A percentile compares a stretch with the other conserved stretches of the same genome.
Conservation (phyloP, 805 yeast species). For the Saturnispora serradocipensis region DNA sequence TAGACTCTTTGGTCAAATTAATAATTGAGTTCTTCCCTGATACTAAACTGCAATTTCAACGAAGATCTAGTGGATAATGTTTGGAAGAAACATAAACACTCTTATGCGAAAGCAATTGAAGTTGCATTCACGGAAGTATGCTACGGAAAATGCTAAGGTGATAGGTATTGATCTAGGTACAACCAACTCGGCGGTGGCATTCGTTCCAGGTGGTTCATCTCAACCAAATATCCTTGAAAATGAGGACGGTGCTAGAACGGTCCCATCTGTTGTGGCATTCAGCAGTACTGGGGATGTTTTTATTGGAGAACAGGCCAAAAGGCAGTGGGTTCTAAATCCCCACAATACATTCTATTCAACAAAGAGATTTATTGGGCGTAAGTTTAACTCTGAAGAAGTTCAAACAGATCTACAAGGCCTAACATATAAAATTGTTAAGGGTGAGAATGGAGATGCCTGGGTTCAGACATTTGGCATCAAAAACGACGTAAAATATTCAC, state of each 20-base stretch:
- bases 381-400: conserved; percentile 82
- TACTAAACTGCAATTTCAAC: background rate
- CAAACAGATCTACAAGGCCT: conserved; percentile 82
- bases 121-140: background rate
- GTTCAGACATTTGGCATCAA: conserved; percentile 50
- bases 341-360: conserved; percentile 92
- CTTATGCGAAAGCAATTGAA: background rate
- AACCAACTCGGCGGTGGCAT: conserved; percentile 83
- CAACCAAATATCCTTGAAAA: conserved; percentile 69
- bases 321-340: conserved; percentile 92
- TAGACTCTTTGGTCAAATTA: too few species aligned
- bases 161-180: conserved; percentile 85
- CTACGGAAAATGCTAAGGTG: conserved; percentile 30
- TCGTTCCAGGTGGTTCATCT: conserved; percentile 60
- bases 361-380: conserved; percentile 89
- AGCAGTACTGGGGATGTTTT: conserved; percentile 78
- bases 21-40: too few species aligned
- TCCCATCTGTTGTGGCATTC: conserved; percentile 94
- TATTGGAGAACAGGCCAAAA: conserved; percentile 92
- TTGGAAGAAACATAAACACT: background rate
- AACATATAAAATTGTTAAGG: conserved; percentile 81
- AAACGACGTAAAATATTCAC: conserved; percentile 79
- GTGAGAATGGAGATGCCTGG: conserved; percentile 94
- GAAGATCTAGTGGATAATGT: background rate
- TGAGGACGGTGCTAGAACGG: conserved; percentile 68